phyloP scores from a whole-genome alignment of 2,329 filamentous ascomycete species.

The Penicillium sp. region DNA sequence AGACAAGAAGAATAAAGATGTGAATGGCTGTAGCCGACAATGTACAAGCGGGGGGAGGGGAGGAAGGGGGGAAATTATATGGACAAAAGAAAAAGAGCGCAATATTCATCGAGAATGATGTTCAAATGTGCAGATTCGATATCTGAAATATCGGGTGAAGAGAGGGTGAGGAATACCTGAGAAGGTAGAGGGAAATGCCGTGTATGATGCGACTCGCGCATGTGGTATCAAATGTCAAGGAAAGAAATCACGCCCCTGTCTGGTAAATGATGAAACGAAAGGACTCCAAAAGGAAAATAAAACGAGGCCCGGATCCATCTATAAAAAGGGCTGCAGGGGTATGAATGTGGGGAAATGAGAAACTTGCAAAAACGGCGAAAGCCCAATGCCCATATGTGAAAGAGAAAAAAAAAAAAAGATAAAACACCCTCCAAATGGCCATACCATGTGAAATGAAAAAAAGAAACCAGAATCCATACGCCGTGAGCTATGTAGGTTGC shows the following conservation, averaged over 20 bases:
- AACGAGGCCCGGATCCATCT: slow-evolving; percentile 38
- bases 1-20: slow-evolving; percentile 5
- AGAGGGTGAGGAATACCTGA: slow-evolving; percentile 7
- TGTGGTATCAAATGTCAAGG: slow-evolving; percentile 32
- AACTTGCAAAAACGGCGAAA: slow-evolving; percentile 20
- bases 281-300: slow-evolving; percentile 28
- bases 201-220: slow-evolving; percentile 34
- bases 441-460: slow-evolving; percentile 20
- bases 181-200: slow-evolving; percentile 21
- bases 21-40: slow-evolving; percentile 20
- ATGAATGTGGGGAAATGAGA: slow-evolving; percentile 32
- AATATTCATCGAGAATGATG: slow-evolving; percentile 19
- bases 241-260: slow-evolving; percentile 16
- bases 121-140: slow-evolving; percentile 8
- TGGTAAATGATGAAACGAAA: slow-evolving; percentile 19
- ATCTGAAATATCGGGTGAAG: slow-evolving; percentile 8
- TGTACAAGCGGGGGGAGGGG: slow-evolving; percentile 22
- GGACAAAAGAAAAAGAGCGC: slow-evolving; percentile 24
- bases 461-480: slow-evolving; percentile 31
- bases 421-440: slow-evolving; percentile 17
- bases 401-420: slow-evolving; percentile 14
- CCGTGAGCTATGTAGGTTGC: slow-evolving; percentile 26
- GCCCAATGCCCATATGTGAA: slow-evolving; percentile 23
- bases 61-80: slow-evolving; percentile 11
- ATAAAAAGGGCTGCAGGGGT: slow-evolving; percentile 40